Conservation (phyloP, 78 protist species). For the Dictyostelium firmibasis region DNA sequence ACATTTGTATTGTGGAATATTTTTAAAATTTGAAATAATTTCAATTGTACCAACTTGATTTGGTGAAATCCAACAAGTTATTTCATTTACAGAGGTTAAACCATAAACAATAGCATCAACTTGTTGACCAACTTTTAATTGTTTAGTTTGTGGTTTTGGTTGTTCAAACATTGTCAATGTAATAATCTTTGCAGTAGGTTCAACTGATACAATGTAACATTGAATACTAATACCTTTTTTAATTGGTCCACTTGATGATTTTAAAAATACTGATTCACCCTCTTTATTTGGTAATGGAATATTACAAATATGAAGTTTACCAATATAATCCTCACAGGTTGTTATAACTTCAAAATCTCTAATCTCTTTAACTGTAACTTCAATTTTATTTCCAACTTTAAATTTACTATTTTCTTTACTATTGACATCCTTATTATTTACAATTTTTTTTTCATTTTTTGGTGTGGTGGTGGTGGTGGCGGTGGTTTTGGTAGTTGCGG, state of each 20-base stretch:
- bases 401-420: background rate
- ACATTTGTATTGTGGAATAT: background rate
- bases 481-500: background rate
- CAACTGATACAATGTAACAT: background rate
- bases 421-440: background rate
- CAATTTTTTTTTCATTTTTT: background rate
- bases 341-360: background rate
- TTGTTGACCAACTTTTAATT: background rate
- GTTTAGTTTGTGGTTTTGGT: background rate
- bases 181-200: background rate
- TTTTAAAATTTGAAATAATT: slow-evolving; percentile 25
- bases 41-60: slow-evolving; percentile 8
- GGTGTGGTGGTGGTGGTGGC: background rate
- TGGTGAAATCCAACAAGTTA: background rate
- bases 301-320: background rate
- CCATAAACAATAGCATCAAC: background rate
- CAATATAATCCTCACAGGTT: background rate
- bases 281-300: background rate
- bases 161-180: background rate
- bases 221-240: background rate
- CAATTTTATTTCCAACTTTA: slow-evolving; percentile 5
- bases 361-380: background rate
- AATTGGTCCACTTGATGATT: background rate
- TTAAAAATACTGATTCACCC: background rate
- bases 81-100: background rate